Base-by-base conservation (phyloP, 257 asterid species). In the Knoxia roxburghii region DNA sequence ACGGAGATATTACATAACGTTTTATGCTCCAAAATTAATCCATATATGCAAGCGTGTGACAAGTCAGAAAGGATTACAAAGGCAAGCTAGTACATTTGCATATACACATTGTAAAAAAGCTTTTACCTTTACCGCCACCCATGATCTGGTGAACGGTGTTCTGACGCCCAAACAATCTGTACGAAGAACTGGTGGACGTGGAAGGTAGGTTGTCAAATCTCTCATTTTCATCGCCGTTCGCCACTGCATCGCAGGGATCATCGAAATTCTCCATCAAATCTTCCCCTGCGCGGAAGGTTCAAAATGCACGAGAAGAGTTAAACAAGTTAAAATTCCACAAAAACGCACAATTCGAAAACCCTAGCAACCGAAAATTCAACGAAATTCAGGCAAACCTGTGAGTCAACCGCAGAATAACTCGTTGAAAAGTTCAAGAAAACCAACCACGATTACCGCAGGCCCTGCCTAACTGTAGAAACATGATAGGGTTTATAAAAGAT, bases 51-150 rank as follows among this genome's bases (percentile, higher is more conserved):
- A 18, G 18, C 17, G 41, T 3, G 26, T 17, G 15, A 6, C 48
- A 10, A 41, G 48, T 68, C 40, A 20, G 58, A 20, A 1, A 14
- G 7, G 54, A 11, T 29, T 14, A 20, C 20, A 13, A 23, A 29
- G 12, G 41, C 27, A 8, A 13, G 20, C 4, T 37, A 37, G 9
- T 37, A 3, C 41, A 37, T 37, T n/a, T n/a, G n/a, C n/a, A n/a
- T n/a, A n/a, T n/a, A n/a, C n/a, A n/a, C n/a, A n/a, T n/a, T n/a
- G n/a, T n/a, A n/a, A n/a, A n/a, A n/a, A n/a, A n/a, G 33, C 39
- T 35, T 51, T 74, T 82, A 92, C 97, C 95, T 87, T 74, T 88
- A 64, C 89, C 91, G 50, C 95, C 91, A 43, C 96, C 95, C 85
- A 76, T 85, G 79, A 87, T 76, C 69, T 84, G 95, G 78, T 87